Conservation (phyloP, 1,284 basidiomycete species). For the Ceratobasidium sp. region DNA sequence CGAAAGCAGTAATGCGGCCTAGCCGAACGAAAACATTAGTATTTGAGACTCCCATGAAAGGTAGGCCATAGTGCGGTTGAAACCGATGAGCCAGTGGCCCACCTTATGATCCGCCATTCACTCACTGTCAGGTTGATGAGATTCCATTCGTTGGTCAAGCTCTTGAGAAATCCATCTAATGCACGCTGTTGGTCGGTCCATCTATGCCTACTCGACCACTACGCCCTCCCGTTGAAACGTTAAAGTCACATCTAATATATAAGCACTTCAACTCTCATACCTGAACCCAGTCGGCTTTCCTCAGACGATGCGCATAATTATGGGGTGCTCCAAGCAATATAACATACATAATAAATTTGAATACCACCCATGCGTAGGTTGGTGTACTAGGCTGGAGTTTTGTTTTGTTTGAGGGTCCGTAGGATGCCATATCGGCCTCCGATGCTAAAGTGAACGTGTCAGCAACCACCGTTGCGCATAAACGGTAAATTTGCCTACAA, state of each 20-base stretch:
- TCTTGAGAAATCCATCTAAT: conserved; percentile 43
- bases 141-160: conserved; percentile 42
- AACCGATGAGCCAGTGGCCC: too few relatives aligned
- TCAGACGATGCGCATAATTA: conserved; percentile 38
- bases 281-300: conserved; percentile 42
- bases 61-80: too few relatives aligned
- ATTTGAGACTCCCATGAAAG: too few relatives aligned
- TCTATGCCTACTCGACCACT: conserved; percentile 43
- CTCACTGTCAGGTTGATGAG: conserved; percentile 43
- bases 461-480: neutral
- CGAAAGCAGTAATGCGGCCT: conserved; percentile 30
- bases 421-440: conserved; percentile 20
- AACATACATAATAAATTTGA: conserved; percentile 31
- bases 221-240: neutral
- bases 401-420: conserved; percentile 24
- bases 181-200: conserved; percentile 43
- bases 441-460: conserved; percentile 4
- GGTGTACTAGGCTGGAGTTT: neutral
- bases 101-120: neutral
- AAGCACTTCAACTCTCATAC: conserved; percentile 17
- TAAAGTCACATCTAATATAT: neutral
- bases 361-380: conserved; percentile 12
- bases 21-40: neutral
- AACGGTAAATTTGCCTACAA: conserved; percentile 33
- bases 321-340: conserved; percentile 37